Evolutionary conservation across 2,329 filamentous ascomycete genomes (phyloP), one percentile per base, ranked within the genome.

Genomic region (Fusarium sulawesiense): DNA sequence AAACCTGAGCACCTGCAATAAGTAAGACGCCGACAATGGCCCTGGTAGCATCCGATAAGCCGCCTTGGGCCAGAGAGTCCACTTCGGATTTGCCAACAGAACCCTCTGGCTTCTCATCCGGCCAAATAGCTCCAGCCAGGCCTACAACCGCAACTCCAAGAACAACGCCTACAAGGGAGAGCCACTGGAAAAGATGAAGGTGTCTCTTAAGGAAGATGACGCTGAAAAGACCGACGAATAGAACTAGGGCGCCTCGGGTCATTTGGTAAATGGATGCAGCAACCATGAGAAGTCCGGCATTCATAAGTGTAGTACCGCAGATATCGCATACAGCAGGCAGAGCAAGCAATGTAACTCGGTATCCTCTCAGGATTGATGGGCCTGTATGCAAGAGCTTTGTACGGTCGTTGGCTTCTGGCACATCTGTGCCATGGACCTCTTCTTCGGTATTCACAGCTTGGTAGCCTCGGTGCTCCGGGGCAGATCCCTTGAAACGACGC

Each of bases 191-290:
- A n/a, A 92, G 78, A 66, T 90, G 88, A 34, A 99, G 85, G 73
- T 89, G 91, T 49, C 93, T 89, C 75, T 89, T 91, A 60, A 99
- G 84, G 80, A 99, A 98, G 14, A 97, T 76, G 29, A 99, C 94
- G 76, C 94, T 97, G 82, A 99, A 98, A 0, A 98, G 83, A 0
- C 96, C 96, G 21, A 99, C 96, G 75, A 99, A 99, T 9, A 99
- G 86, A 5, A 99, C 95, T 44, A 99, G 86, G 1, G 96, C 96
- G 11, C 96, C 96, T 63, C 96, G 87, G 2, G 95, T 98, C 96
- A 99, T 99, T 82, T 99, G 96, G 82, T 98, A 99, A 76, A 99
- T 98, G 65, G 93, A 97, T 3, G 96, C 93, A 14, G 93, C 96
- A 25, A 98, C 94, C 78, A 98, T 94, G 50, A 98, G 86, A 72